phyloP scores from a whole-genome alignment of 768 basidiomycete species.

The Kwoniella bestiolae region DNA sequence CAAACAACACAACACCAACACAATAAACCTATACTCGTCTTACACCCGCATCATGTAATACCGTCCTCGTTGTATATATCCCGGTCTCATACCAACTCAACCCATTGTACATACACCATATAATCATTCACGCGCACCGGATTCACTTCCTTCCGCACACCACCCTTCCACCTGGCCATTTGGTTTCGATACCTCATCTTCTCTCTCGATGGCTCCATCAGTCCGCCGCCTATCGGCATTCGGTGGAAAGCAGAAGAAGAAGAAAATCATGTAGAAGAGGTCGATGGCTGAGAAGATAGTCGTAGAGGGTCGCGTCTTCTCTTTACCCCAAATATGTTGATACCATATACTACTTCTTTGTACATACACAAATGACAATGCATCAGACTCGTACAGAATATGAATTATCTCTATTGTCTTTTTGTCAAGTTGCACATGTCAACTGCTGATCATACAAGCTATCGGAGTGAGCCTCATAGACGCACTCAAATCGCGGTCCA shows the following conservation, averaged over 20 bases:
- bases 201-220: too few relatives aligned
- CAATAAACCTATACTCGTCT: neutral
- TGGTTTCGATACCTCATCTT: too few relatives aligned
- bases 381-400: too few relatives aligned
- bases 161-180: too few relatives aligned
- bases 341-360: neutral
- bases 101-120: neutral
- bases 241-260: neutral
- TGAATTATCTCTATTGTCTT: too few relatives aligned
- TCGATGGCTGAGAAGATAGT: neutral
- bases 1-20: neutral
- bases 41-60: neutral
- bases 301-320: neutral
- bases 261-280: neutral
- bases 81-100: neutral
- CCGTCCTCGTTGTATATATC: slow-evolving; percentile 9
- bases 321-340: neutral
- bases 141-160: neutral
- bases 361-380: neutral
- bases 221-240: too few relatives aligned
- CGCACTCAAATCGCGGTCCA: neutral
- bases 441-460: neutral
- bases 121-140: neutral
- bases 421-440: neutral
- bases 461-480: neutral